phyloP scores from a whole-genome alignment of 805 yeast genomes.

The Metschnikowia noctiluminum region DNA sequence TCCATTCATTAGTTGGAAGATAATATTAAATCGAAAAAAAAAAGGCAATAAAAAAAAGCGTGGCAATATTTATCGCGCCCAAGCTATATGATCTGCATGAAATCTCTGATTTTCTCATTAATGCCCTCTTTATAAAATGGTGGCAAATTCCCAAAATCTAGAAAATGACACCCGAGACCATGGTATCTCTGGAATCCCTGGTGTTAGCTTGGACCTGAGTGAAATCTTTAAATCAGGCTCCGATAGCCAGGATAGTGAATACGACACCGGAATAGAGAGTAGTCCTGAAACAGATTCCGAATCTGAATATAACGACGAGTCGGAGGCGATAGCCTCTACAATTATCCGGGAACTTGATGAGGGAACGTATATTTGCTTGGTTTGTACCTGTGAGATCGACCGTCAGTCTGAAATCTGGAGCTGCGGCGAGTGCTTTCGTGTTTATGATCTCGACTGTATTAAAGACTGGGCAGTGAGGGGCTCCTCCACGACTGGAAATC shows the following conservation, averaged over 20 bases:
- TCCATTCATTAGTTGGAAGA: neutral
- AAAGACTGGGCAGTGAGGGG: conserved; percentile 83
- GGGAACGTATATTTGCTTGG: conserved; percentile 78
- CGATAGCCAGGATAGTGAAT: neutral
- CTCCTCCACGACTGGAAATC: conserved; percentile 55
- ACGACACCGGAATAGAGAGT: conserved; percentile 4
- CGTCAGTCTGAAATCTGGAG: conserved; percentile 69
- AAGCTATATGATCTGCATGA: no score
- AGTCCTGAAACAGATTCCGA: conserved; percentile 5
- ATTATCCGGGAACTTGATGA: conserved; percentile 57
- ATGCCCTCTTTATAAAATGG: conserved; percentile 2
- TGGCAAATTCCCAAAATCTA: neutral
- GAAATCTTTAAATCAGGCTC: neutral
- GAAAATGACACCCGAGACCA: neutral
- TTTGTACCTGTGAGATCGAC: conserved; percentile 82
- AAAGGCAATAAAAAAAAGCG: neutral
- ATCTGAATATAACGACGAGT: conserved; percentile 15
- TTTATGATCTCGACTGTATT: conserved; percentile 82
- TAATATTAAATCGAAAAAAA: neutral
- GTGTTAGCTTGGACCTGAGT: neutral
- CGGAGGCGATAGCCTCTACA: conserved; percentile 33
- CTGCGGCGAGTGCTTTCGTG: conserved; percentile 74
- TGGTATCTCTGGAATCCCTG: neutral
- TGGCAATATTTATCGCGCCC: neutral
- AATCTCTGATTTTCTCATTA: neutral